Base-by-base conservation (phyloP, 345 rosid genomes). In the Trapa bicornis region DNA sequence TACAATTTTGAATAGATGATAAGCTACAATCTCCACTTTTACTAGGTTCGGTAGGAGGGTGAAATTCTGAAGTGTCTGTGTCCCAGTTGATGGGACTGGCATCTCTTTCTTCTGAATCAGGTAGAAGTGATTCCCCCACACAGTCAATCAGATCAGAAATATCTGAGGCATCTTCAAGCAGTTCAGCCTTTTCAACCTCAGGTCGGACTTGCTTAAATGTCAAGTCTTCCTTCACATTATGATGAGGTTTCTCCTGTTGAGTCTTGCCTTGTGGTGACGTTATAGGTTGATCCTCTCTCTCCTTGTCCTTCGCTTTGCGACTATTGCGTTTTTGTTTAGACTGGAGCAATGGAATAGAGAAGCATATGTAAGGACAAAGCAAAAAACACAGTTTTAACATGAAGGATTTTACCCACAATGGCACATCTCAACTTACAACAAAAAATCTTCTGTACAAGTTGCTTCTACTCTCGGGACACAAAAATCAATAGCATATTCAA, bases 261-360 rank as follows among this genome's bases (percentile, higher is more conserved):
- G 73, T 82, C 75, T 82, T 85, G 68, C 76, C 86, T 68, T 73
- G 67, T 36, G 72, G 50, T 62, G 77, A 66, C 33, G 58, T 58
- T 73, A 67, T 61, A 39, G 77, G 56, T 73, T 84, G 87, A 68
- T 84, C 96, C 42, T 82, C 96, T 79, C 84, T 87, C 72, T 76
- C 89, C 78, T 87, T 94, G 47, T 87, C 91, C 81, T 86, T 94
- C 63, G 78, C 87, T 79, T 84, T 94, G 65, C 91, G 86, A 74
- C 80, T 94, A 74, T 88, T 86, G 76, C 92, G 84, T 71, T 86
- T 94, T 73, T 91, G 96, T 83, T 91, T 94, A 33, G 89, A 85
- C 96, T 94, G 75, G 36, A 70, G 58, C 48, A 61, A 37, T 68
- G 5, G 69, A 47, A 70, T 67, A 64, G 15, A 14, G 47, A 9